Conservation (phyloP, 345 rosid genomes). For the Conringia planisiliqua region DNA sequence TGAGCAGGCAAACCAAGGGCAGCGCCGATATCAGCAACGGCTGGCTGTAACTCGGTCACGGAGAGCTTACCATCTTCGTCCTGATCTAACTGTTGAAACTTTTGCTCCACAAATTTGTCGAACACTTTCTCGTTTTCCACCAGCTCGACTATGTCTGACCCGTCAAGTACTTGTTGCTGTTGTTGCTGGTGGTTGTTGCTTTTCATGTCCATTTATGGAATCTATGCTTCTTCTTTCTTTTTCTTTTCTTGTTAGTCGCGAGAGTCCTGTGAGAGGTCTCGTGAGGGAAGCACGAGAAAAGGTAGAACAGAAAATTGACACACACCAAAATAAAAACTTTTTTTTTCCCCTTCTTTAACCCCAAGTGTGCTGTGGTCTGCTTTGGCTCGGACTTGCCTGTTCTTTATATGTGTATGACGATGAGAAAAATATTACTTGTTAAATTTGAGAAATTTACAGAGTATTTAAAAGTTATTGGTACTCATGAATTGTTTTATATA, state of each 20-base stretch:
- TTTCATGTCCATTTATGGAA: slow-evolving; percentile 40
- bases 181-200: slow-evolving; percentile 33
- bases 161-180: slow-evolving; percentile 62
- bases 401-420: slow-evolving; percentile 1
- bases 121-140: slow-evolving; percentile 82
- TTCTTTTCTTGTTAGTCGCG: background rate
- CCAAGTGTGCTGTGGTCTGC: background rate
- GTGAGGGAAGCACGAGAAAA: slow-evolving; percentile 36
- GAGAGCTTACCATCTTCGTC: slow-evolving; percentile 86
- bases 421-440: background rate
- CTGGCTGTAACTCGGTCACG: slow-evolving; percentile 81
- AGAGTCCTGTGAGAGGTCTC: slow-evolving; percentile 34
- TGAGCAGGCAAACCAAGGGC: slow-evolving; percentile 88
- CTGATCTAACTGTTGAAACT: slow-evolving; percentile 71
- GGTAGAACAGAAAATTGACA: slow-evolving; percentile 12
- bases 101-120: slow-evolving; percentile 67
- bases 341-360: background rate
- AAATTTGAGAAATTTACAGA: background rate
- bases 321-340: background rate
- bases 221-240: slow-evolving; percentile 20
- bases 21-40: slow-evolving; percentile 91
- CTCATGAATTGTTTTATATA: background rate
- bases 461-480: background rate
- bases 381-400: slow-evolving; percentile 3
- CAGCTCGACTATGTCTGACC: slow-evolving; percentile 86